phyloP scores from a whole-genome alignment of 768 basidiomycete species.

The Porphyrellus cyaneotinctus region DNA sequence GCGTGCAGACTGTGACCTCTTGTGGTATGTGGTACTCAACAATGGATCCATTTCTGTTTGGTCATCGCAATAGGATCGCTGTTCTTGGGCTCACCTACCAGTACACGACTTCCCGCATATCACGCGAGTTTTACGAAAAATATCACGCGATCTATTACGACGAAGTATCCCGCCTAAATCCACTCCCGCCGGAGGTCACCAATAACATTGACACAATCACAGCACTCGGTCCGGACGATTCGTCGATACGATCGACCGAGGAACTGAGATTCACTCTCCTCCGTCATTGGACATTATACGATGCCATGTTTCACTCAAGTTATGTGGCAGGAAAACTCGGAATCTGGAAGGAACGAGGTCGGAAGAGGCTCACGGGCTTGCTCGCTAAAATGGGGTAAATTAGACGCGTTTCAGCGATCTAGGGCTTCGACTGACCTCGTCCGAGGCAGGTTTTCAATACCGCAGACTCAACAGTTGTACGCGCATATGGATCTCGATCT shows the following conservation, averaged over 20 bases:
- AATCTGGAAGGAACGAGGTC: slow-evolving; percentile 93
- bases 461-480: slow-evolving; percentile 91
- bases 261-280: slow-evolving; percentile 94
- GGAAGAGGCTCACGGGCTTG: slow-evolving; percentile 83
- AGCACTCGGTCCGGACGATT: slow-evolving; percentile 76
- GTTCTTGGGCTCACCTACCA: slow-evolving; percentile 93
- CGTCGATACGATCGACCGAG: slow-evolving; percentile 74
- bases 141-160: slow-evolving; percentile 79
- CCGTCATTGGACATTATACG: slow-evolving; percentile 97
- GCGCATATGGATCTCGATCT: slow-evolving; percentile 96
- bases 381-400: slow-evolving; percentile 97
- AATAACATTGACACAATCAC: slow-evolving; percentile 41
- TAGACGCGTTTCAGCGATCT: neutral
- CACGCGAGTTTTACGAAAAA: slow-evolving; percentile 78
- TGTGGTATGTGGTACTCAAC: slow-evolving; percentile 59
- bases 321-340: slow-evolving; percentile 94
- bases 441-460: slow-evolving; percentile 78
- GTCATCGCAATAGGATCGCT: slow-evolving; percentile 60
- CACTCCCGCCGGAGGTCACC: slow-evolving; percentile 40
- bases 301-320: slow-evolving; percentile 96
- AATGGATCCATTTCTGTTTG: neutral
- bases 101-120: slow-evolving; percentile 84
- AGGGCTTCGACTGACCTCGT: slow-evolving; percentile 7
- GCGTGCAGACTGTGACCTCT: slow-evolving; percentile 86
- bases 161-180: slow-evolving; percentile 91